Percentiles rank a stretch among this genome's conserved stretches.
Conservation (phyloP, 495 filamentous ascomycete species). For the Melanomma pulvis-pyrius region DNA sequence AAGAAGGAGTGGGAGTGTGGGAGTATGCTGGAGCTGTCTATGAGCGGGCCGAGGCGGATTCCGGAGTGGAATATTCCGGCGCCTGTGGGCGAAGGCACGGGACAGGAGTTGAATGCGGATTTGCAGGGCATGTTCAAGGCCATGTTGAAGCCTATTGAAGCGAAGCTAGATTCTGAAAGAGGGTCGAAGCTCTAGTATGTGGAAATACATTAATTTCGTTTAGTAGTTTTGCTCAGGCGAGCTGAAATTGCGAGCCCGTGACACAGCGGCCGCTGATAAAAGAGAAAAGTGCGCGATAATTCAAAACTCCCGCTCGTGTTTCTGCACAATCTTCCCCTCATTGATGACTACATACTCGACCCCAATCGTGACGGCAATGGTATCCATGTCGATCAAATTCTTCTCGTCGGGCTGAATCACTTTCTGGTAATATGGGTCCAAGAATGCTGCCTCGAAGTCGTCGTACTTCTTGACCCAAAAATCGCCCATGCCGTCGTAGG, state of each 20-base stretch:
- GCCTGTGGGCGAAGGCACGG: conserved; percentile 20
- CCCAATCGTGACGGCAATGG: conserved; percentile 23
- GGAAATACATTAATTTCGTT: no score
- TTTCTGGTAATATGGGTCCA: conserved; percentile 24
- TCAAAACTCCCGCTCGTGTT: conserved; percentile 18
- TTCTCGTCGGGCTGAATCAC: conserved; percentile 27
- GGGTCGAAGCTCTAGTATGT: conserved; percentile 14
- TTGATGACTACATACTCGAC: conserved; percentile 25
- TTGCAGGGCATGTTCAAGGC: conserved; percentile 8
- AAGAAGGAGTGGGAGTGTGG: conserved; percentile 35
- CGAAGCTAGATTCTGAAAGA: conserved; percentile 17
- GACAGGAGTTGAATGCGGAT: conserved; percentile 20
- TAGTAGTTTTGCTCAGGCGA: no score
- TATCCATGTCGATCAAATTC: conserved; percentile 29
- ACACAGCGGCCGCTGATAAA: no score
- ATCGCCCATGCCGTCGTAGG: conserved; percentile 25
- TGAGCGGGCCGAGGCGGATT: conserved; percentile 15
- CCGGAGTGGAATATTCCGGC: conserved; percentile 31
- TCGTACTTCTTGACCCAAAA: conserved; percentile 27
- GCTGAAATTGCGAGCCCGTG: no score
- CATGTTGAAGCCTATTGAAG: conserved; percentile 12
- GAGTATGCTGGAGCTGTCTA: conserved; percentile 18
- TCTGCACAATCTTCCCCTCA: conserved; percentile 20
- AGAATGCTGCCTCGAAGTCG: conserved; percentile 27
- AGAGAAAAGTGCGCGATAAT: no score